Conservation (phyloP, 2,329 filamentous ascomycete genomes). For the Trichoderma atroviride region DNA sequence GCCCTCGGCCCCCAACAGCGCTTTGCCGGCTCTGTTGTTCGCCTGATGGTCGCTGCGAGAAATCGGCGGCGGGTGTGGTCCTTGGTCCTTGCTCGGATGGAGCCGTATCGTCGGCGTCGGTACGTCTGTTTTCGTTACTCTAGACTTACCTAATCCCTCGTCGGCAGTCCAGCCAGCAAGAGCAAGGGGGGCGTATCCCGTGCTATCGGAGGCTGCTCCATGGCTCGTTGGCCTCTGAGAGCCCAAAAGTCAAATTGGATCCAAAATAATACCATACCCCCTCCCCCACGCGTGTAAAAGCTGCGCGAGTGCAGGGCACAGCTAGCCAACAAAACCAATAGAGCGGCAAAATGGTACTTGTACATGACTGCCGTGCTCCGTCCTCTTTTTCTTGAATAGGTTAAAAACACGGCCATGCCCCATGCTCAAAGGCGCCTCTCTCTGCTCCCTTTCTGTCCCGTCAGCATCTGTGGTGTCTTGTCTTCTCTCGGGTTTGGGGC, state of each 20-base stretch:
- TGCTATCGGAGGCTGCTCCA: slow-evolving; percentile 16
- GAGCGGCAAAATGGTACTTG: slow-evolving; percentile 23
- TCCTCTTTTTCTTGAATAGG: slow-evolving; percentile 23
- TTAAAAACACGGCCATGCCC: slow-evolving; percentile 28
- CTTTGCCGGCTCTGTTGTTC: slow-evolving; percentile 15
- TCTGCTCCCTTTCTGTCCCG: slow-evolving; percentile 15
- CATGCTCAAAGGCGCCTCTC: slow-evolving; percentile 7
- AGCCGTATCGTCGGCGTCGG: slow-evolving; percentile 17
- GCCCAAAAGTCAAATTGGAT: slow-evolving; percentile 26
- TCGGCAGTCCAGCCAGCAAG: slow-evolving; percentile 21
- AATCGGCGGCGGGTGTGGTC: slow-evolving; percentile 16
- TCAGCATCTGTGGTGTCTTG: slow-evolving; percentile 22
- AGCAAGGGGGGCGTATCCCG: slow-evolving; percentile 23
- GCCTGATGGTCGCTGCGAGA: slow-evolving; percentile 15
- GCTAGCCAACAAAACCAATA: slow-evolving; percentile 21
- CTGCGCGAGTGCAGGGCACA: slow-evolving; percentile 25
- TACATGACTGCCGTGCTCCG: slow-evolving; percentile 17
- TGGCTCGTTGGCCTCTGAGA: slow-evolving; percentile 12
- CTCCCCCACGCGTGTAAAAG: slow-evolving; percentile 27
- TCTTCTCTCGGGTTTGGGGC: slow-evolving; percentile 20
- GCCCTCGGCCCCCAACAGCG: slow-evolving; percentile 17
- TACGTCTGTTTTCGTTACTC: slow-evolving; percentile 25
- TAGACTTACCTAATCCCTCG: slow-evolving; percentile 28
- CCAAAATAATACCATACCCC: slow-evolving; percentile 21
- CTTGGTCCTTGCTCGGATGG: slow-evolving; percentile 20